These are phyloP conservation scores for Dictyostelium firmibasis DNA, from an alignment of 78 protist species.

Conservation along the genomic window DNA sequence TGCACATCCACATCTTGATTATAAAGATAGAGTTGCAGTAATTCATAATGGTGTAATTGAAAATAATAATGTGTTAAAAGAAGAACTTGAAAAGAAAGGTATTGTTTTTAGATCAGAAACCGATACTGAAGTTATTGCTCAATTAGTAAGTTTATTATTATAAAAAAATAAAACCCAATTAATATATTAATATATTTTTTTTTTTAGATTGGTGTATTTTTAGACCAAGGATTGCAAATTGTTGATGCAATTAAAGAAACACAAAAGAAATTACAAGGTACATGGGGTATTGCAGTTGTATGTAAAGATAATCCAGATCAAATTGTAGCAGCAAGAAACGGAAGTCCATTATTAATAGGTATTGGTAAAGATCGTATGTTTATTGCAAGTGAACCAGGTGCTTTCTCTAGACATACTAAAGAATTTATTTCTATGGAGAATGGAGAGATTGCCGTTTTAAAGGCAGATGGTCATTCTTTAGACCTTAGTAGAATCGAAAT, in stretches of 20 bases:
- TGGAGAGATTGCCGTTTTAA: conserved; percentile 76
- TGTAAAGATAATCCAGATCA: conserved; percentile 79
- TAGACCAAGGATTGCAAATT: conserved; percentile 70
- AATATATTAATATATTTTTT: neutral
- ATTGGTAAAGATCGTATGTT: conserved; percentile 79
- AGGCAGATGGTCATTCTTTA: conserved; percentile 71
- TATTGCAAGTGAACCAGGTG: conserved; percentile 79
- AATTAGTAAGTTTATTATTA: conserved; percentile 73
- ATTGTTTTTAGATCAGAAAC: conserved; percentile 90
- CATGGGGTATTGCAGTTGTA: conserved; percentile 83
- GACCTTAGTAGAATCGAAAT: conserved; percentile 64
- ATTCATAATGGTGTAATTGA: conserved; percentile 87
- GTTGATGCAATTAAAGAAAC: conserved; percentile 84
- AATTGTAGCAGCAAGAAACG: conserved; percentile 77
- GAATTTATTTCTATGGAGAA: conserved; percentile 80
- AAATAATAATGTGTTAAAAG: conserved; percentile 44
- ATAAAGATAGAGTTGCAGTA: conserved; percentile 78
- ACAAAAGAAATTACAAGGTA: conserved; percentile 80
- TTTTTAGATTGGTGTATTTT: conserved; percentile 59
- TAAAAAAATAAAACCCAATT: too few species aligned
- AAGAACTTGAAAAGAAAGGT: conserved; percentile 73
- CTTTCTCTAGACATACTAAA: conserved; percentile 80
- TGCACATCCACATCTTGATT: conserved; percentile 83
- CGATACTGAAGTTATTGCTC: conserved; percentile 97
- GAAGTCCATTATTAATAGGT: conserved; percentile 81